Conservation (phyloP, 2,329 filamentous ascomycete genomes). For the Exophiala sideris region DNA sequence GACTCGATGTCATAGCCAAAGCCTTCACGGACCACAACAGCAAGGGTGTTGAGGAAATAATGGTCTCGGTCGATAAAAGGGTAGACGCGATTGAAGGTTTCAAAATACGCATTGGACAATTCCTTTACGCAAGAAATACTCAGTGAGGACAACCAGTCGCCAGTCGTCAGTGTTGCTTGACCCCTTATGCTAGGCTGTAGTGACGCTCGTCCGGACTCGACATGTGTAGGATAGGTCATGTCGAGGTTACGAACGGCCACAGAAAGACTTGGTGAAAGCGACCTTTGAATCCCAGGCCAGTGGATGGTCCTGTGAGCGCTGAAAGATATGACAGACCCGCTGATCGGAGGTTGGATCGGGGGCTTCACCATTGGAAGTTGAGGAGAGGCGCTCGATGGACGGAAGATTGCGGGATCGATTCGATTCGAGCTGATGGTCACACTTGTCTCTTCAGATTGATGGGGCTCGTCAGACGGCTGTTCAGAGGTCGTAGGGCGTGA, state of each 20-base stretch:
- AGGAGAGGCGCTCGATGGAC: constrained; percentile 32
- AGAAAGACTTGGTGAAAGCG: constrained; percentile 44
- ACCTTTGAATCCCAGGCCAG: constrained; percentile 47
- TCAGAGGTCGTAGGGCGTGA: constrained; percentile 37
- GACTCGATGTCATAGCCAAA: constrained; percentile 49
- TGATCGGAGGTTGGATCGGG: not conserved
- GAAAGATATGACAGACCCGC: constrained; percentile 37
- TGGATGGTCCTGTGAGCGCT: constrained; percentile 51
- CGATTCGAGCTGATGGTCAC: constrained; percentile 31
- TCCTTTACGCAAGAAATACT: constrained; percentile 50
- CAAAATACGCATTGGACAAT: constrained; percentile 53
- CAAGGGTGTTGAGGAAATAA: constrained; percentile 50
- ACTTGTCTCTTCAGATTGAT: constrained; percentile 8
- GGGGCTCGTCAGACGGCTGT: constrained; percentile 19
- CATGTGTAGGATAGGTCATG: constrained; percentile 49
- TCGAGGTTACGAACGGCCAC: constrained; percentile 38
- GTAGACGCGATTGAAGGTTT: constrained; percentile 53
- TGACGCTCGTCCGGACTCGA: constrained; percentile 47
- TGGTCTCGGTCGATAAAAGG: constrained; percentile 53
- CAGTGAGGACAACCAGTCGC: constrained; percentile 45
- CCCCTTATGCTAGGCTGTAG: constrained; percentile 34
- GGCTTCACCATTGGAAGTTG: constrained; percentile 37
- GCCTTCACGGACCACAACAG: constrained; percentile 21
- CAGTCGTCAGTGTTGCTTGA: not conserved
- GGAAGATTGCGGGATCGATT: constrained; percentile 32